Evolutionary conservation across 2,329 filamentous ascomycete genomes (phyloP), one percentile per base, ranked within the genome.

Genomic region (Trichophyton benhamiae): DNA sequence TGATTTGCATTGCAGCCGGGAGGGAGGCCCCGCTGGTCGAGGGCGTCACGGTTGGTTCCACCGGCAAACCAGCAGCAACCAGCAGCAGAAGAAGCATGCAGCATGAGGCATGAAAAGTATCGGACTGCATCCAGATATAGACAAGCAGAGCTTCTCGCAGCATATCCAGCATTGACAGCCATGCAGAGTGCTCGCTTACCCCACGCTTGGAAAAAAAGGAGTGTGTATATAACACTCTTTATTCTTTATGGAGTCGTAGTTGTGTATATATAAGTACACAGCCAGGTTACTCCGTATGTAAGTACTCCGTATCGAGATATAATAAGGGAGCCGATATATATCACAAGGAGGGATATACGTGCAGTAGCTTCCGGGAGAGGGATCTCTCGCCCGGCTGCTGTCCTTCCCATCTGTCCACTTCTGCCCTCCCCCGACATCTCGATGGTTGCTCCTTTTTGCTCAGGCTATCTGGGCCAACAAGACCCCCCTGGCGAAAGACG

Each of bases 1-100:
- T 38, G 53, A 57, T 57, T 57, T 57, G 53, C 53, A 42, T 38
- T 57, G 53, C 53, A 57, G 53, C 53, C 53, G 53, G 53, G 30
- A 57, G 33, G 53, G 53, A 57, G 36, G 53, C 53, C 53, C 53
- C 53, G 53, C 53, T 57, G 53, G n/a, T 57, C 22, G 48, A 53
- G 15, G 22, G 48, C 48, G 48, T 53, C 48, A n/a, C 48, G 48
- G 48, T 53, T 53, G 48, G 48, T 53, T 53, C 48, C 48, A 53
- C 48, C 48, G 48, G 48, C 25, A 53, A 53, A 53, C 22, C 48
- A 53, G 22, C 48, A 53, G 22, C 22, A 13, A 11, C 46, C 48
- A 53, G 22, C 22, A 13, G 22, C 46, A 22, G 46, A 2, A 22
- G 22, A 17, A 49, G 44, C 25, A 53, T 27, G 9, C 22, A 49